Conservation (phyloP, 1,284 basidiomycete species). For the Earliella scabrosa region DNA sequence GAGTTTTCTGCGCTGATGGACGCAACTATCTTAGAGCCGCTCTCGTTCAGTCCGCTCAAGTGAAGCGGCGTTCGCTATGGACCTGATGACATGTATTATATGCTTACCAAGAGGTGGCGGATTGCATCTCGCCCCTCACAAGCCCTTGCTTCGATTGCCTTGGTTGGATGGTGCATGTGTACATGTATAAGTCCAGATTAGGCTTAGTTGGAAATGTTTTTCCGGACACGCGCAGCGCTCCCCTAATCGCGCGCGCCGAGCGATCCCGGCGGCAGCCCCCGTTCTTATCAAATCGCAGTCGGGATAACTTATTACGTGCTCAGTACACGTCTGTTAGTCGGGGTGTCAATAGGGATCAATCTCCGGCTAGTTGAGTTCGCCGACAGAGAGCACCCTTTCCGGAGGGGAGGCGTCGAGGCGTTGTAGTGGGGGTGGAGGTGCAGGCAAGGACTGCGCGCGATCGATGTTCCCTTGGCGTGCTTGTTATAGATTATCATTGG, state of each 20-base stretch:
- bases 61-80: conserved; percentile 31
- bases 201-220: conserved; percentile 13
- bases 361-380: neutral
- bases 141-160: neutral
- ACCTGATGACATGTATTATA: neutral
- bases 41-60: conserved; percentile 83
- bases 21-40: conserved; percentile 71
- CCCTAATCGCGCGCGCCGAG: conserved; percentile 4
- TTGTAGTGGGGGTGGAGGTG: neutral
- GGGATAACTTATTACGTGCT: neutral
- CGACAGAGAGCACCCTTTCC: neutral
- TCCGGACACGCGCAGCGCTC: conserved; percentile 6
- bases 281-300: conserved; percentile 1
- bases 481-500: conserved; percentile 11
- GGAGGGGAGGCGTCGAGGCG: neutral
- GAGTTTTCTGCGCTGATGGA: conserved; percentile 82
- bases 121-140: neutral
- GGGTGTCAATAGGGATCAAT: neutral
- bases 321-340: neutral
- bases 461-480: conserved; percentile 6
- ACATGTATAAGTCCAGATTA: conserved; percentile 15
- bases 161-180: conserved; percentile 23
- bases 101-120: neutral
- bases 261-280: conserved; percentile 9
- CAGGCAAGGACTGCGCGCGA: neutral